Evolutionary conservation across 352 stramenopile species (phyloP), one percentile per base, ranked within the genome.

Genomic region (Salisapilia sapeloensis): DNA sequence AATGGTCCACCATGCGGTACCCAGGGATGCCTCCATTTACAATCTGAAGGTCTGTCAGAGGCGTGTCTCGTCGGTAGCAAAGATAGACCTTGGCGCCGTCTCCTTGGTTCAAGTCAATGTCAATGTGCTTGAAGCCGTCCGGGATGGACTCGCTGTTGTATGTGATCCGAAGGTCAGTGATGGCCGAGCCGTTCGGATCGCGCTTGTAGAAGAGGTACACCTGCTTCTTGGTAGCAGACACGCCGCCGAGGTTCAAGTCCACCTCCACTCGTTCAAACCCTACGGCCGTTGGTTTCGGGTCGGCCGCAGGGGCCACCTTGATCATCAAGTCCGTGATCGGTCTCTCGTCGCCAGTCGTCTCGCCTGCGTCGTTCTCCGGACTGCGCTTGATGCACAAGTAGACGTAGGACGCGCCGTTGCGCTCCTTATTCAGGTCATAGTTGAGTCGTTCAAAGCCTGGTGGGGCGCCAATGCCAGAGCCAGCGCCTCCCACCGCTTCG

Each of bases 51-150:
- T 92, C 76, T 0, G 71, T 89, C 37, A 92, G 79, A 4, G 76
- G 76, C 71, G 90, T 89, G 46, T 92, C 76, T 36, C 71, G 82
- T 2, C 74, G 67, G 39, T 90, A 92, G 41, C 76, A 92, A 19
- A 92, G 42, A 29, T 79, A 86, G 4, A 87, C 71, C 24, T 81
- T 86, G 9, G 60, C 64, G 32, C 63, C 76, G 44, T 83, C 74
- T 6, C 74, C 69, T 44, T 90, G 74, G 32, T 92, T 92, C 6
- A 92, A 31, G 29, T 92, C 76, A n/a, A 84, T 60, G 28, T 70
- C 58, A 26, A 92, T 84, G 31, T 80, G 54, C 39, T 86, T 89
- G 46, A 87, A 90, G 13, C 76, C 76, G 49, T 92, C 76, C 5
- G 76, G 76, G n/a, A 86, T 53, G 0, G 63, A 41, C 24, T 92